These are phyloP conservation scores for Macrolepiota fuliginosa DNA, from an alignment of 768 basidiomycete genomes.

Conservation along the genomic window DNA sequence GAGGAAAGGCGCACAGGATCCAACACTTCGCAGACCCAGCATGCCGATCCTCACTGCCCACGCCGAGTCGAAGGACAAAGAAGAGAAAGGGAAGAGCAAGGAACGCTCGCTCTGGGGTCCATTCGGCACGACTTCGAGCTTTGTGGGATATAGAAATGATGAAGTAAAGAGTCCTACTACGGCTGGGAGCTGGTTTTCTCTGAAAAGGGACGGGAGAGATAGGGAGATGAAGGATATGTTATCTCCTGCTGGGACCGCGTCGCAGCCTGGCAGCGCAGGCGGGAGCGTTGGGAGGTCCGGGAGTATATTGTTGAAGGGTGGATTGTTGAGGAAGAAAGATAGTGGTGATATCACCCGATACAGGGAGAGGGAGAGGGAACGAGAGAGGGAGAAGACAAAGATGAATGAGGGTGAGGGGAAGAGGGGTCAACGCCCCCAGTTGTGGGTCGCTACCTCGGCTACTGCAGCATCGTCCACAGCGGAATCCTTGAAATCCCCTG, in stretches of 20 bases:
- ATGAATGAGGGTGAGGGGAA: slow-evolving; percentile 14
- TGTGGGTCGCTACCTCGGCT: slow-evolving; percentile 25
- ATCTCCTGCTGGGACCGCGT: neutral
- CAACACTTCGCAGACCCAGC: slow-evolving; percentile 22
- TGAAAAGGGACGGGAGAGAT: neutral
- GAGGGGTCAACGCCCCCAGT: slow-evolving; percentile 25
- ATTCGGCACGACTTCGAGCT: slow-evolving; percentile 6
- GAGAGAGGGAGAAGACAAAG: slow-evolving; percentile 18
- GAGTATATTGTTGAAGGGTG: slow-evolving; percentile 12
- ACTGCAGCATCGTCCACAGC: slow-evolving; percentile 10
- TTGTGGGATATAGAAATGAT: neutral
- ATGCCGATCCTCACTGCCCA: slow-evolving; percentile 22
- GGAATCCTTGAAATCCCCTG: neutral
- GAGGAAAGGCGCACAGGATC: slow-evolving; percentile 14
- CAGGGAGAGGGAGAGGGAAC: slow-evolving; percentile 23
- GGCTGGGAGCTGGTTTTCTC: neutral
- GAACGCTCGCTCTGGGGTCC: neutral
- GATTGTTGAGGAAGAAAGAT: slow-evolving; percentile 20
- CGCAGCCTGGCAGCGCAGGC: neutral
- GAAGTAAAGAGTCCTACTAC: slow-evolving; percentile 2
- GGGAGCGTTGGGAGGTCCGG: slow-evolving; percentile 10
- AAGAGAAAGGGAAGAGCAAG: neutral
- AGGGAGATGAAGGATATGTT: slow-evolving; percentile 1
- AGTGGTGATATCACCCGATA: slow-evolving; percentile 17
- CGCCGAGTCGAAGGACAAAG: neutral